Base-by-base conservation (phyloP, 2,329 filamentous ascomycete species). In the Taxawa tesnikishii region DNA sequence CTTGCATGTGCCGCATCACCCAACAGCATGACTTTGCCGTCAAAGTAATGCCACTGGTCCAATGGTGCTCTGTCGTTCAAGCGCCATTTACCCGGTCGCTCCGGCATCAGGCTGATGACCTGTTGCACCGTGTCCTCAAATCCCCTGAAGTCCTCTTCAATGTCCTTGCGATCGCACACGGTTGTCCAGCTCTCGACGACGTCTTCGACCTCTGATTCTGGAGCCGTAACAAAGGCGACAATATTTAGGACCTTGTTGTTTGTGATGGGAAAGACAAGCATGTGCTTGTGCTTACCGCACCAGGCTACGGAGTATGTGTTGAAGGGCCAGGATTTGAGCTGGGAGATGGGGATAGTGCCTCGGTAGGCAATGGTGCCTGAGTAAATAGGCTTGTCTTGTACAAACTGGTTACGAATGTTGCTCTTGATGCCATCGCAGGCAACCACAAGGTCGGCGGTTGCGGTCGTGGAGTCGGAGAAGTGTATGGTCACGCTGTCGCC, bases 1-100 rank as follows among this genome's bases (percentile, higher is more conserved):
- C 35, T 68, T 0, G 72, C 73, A 45, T 79, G 74, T 0, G 74
- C 75, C 0, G 74, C 72, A 43, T 79, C 74, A 10, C 74, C 75
- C 1, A 73, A 49, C 2, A 78, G 57, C 1, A 58, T 50, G 8
- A 63, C 54, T 23, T 55, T 53, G 3, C 55, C 56, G 4, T 36
- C 39, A 11, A 63, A 63, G 3, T 67, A 62, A 42, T 41, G 38
- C 49, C 48, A 53, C 60, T 62, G 6, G 45, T 55, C 17, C 35
- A 56, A 29, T 8, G 41, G 41, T 13, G 39, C 33, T 3, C 43
- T 39, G 26, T 47, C 44, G 25, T 46, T 48, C n/a, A 48, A 36
- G 17, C 37, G 37, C 46, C 44, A 47, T 23, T 44, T 43, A 12
- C 42, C 38, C 5, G 43, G 39, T 32, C 41, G 19, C 15, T 42